Conservation (phyloP, 495 filamentous ascomycete genomes). For the Aspergillus incahuasiensis region DNA sequence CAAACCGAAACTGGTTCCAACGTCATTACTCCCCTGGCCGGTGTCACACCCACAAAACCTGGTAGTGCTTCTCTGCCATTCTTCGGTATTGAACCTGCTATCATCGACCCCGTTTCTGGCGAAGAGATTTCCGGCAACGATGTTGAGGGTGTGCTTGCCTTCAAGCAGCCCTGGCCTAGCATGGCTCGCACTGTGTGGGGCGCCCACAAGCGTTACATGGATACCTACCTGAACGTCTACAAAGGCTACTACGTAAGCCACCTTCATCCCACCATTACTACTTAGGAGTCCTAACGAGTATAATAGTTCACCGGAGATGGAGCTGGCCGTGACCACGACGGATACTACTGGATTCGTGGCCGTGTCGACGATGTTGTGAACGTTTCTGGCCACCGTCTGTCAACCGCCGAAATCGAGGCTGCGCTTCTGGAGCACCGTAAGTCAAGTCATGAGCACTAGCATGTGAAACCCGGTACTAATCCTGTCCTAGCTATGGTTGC, state of each 20-base stretch:
- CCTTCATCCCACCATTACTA: background rate
- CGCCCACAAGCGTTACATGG: conserved; percentile 97
- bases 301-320: conserved; percentile 94
- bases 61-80: conserved; percentile 62
- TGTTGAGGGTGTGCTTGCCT: conserved; percentile 94
- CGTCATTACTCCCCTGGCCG: conserved; percentile 60
- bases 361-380: conserved; percentile 99
- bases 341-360: conserved; percentile 99
- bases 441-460: conserved; percentile 19
- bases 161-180: conserved; percentile 98
- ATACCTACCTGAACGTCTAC: conserved; percentile 97
- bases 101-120: conserved; percentile 94
- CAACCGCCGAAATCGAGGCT: conserved; percentile 96
- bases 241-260: conserved; percentile 91
- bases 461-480: conserved; percentile 13
- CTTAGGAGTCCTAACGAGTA: conserved; percentile 9
- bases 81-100: conserved; percentile 97
- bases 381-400: conserved; percentile 91
- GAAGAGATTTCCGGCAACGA: conserved; percentile 94
- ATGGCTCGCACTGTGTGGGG: conserved; percentile 99
- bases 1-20: conserved; percentile 99
- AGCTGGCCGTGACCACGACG: conserved; percentile 94
- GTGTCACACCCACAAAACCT: conserved; percentile 54
- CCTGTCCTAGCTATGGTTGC: conserved; percentile 53
- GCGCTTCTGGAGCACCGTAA: conserved; percentile 86